Conservation (phyloP, 2,329 filamentous ascomycete species). For the Colletotrichum godetiae region DNA sequence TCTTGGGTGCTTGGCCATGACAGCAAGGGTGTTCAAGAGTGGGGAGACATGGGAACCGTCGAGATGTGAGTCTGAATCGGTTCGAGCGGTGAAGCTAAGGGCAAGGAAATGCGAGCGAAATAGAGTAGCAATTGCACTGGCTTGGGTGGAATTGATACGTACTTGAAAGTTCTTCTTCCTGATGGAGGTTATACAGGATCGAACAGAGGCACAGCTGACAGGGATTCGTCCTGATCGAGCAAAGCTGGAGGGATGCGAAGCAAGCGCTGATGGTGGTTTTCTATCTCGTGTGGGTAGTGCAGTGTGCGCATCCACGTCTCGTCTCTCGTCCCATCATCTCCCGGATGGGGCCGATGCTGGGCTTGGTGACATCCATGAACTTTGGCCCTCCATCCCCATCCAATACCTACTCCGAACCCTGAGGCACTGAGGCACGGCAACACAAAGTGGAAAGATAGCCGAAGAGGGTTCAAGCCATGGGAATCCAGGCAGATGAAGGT, state of each 20-base stretch:
- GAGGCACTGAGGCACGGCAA: conserved; percentile 10
- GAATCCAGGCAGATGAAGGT: conserved; percentile 29
- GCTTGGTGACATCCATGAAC: conserved; percentile 18
- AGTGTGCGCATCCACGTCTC: conserved; percentile 11
- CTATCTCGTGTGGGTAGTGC: background rate
- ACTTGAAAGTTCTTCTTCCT: background rate
- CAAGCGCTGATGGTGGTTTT: background rate
- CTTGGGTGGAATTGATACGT: background rate
- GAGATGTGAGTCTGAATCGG: conserved; percentile 21
- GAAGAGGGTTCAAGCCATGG: conserved; percentile 2
- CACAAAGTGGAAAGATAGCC: background rate
- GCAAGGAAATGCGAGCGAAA: background rate
- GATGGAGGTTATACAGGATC: conserved; percentile 3
- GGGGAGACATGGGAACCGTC: conserved; percentile 15
- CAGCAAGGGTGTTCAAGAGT: conserved; percentile 7
- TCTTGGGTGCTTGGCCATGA: conserved; percentile 26
- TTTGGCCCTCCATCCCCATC: background rate
- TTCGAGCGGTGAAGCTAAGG: conserved; percentile 23
- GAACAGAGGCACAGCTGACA: conserved; percentile 2
- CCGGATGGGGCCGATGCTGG: conserved; percentile 28
- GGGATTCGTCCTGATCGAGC: background rate
- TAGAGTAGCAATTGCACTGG: background rate
- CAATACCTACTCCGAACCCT: background rate
- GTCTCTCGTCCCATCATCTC: conserved; percentile 34
- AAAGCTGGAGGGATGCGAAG: background rate